phyloP scores from a whole-genome alignment of 371 early-diverging fungal genomes.

The Mucor ambiguus region DNA sequence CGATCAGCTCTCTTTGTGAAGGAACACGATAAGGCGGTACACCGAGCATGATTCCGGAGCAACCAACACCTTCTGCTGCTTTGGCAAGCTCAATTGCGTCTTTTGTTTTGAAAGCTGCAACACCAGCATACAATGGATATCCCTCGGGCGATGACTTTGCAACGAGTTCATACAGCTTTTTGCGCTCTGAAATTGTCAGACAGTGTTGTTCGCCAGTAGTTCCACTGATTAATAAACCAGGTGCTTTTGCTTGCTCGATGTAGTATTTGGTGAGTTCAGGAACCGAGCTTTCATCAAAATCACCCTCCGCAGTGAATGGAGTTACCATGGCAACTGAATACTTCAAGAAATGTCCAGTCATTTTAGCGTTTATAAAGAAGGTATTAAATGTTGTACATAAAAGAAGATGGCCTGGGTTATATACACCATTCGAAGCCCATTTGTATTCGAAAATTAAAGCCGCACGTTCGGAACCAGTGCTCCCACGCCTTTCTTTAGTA shows the following conservation, averaged over 20 bases:
- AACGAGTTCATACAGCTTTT: constrained; percentile 22
- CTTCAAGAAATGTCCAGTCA: constrained; percentile 18
- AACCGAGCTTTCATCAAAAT: constrained; percentile 23
- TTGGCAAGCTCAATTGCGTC: constrained; percentile 32
- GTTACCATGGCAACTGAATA: constrained; percentile 36
- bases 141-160: constrained; percentile 8
- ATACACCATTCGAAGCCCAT: not conserved
- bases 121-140: constrained; percentile 34
- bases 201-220: constrained; percentile 40
- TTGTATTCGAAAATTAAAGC: not conserved
- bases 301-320: constrained; percentile 27
- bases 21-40: constrained; percentile 37
- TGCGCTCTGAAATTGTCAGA: constrained; percentile 31
- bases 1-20: constrained; percentile 24
- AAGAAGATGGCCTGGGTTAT: not conserved
- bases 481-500: not conserved
- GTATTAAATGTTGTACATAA: not conserved
- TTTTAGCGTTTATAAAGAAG: not conserved
- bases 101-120: constrained; percentile 35
- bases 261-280: constrained; percentile 30
- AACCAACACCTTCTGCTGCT: constrained; percentile 22
- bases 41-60: constrained; percentile 36
- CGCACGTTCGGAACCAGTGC: not conserved
- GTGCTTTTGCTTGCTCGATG: constrained; percentile 19
- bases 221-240: constrained; percentile 36